Percentiles rank a stretch among this genome's conserved stretches.
phyloP scores from a whole-genome alignment of 441 rosid genomes.

The Cnidoscolus chayamansa region DNA sequence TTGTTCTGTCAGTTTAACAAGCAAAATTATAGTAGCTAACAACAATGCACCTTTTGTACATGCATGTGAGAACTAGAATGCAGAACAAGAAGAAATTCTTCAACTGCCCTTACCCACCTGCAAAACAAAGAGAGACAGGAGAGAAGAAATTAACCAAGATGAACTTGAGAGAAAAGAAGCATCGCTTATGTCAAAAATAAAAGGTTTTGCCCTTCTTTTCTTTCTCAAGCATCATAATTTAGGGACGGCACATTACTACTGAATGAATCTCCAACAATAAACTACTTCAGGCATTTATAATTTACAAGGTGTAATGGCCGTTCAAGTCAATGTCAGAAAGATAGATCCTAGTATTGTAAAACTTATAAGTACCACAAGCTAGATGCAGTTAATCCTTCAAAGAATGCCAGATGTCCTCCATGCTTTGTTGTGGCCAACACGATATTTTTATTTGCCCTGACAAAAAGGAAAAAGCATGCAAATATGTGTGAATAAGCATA shows the following conservation, averaged over 20 bases:
- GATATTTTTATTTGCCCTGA: conserved; percentile 70
- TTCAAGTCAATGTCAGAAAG: background rate
- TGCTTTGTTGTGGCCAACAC: conserved; percentile 65
- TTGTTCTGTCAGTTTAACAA: background rate
- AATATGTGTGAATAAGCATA: background rate
- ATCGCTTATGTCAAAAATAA: background rate
- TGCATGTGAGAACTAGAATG: conserved; percentile 54
- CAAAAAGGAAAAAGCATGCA: conserved; percentile 11
- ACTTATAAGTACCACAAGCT: conserved; percentile 50
- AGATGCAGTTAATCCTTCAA: conserved; percentile 67
- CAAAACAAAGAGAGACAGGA: conserved; percentile 13
- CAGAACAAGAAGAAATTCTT: conserved; percentile 61
- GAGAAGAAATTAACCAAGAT: background rate
- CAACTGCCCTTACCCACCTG: conserved; percentile 87
- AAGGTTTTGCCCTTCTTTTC: background rate
- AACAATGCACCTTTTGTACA: conserved; percentile 48
- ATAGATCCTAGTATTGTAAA: background rate
- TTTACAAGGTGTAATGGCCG: background rate
- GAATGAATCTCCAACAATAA: background rate
- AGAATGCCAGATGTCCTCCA: conserved; percentile 89
- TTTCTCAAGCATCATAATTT: background rate
- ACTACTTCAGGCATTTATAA: conserved; percentile 7
- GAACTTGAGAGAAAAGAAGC: background rate
- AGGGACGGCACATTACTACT: too few species aligned
- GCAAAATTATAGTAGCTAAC: background rate